Percentiles rank a stretch among this genome's conserved stretches.
These are phyloP conservation scores for Aspergillus clavatus DNA, from an alignment of 2,329 filamentous ascomycete genomes.

Conservation along the genomic window DNA sequence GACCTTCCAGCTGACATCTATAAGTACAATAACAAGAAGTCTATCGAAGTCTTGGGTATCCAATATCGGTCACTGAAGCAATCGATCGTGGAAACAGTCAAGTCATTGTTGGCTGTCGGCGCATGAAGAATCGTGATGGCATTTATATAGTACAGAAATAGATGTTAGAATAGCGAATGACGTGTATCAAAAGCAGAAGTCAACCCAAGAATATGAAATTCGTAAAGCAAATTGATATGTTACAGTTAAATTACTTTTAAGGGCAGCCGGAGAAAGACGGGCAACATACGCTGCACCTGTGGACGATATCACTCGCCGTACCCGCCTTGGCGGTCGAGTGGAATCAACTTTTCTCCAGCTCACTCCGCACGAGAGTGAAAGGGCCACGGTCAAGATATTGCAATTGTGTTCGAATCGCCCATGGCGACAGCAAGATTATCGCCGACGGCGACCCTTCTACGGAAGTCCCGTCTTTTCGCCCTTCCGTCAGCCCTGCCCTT, in stretches of 20 bases:
- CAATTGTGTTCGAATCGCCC: conserved; percentile 23
- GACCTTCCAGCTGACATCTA: conserved; percentile 29
- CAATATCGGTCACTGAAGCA: conserved; percentile 38
- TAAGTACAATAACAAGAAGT: conserved; percentile 37
- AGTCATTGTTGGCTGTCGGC: conserved; percentile 31
- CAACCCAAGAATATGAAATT: neutral
- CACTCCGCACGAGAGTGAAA: conserved; percentile 9
- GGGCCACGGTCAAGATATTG: conserved; percentile 14
- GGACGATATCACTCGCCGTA: conserved; percentile 23
- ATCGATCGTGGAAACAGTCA: conserved; percentile 35
- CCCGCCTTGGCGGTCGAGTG: conserved; percentile 20
- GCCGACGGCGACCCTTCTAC: conserved; percentile 65
- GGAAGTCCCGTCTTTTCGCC: conserved; percentile 84
- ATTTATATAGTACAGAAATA: neutral
- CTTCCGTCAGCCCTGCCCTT: conserved; percentile 70
- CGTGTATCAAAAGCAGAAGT: too few species aligned
- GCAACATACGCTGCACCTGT: conserved; percentile 14
- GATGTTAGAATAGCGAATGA: too few species aligned
- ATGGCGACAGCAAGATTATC: conserved; percentile 48
- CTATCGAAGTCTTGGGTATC: conserved; percentile 39
- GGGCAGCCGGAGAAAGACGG: neutral
- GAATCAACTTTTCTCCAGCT: conserved; percentile 32
- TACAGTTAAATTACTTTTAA: too few species aligned
- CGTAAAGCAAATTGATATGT: neutral
- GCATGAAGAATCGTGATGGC: conserved; percentile 15